A percentile compares a stretch with the other conserved stretches of the same genome.
phyloP scores from a whole-genome alignment of 2,329 filamentous ascomycete genomes.

The Colletotrichum sp. region DNA sequence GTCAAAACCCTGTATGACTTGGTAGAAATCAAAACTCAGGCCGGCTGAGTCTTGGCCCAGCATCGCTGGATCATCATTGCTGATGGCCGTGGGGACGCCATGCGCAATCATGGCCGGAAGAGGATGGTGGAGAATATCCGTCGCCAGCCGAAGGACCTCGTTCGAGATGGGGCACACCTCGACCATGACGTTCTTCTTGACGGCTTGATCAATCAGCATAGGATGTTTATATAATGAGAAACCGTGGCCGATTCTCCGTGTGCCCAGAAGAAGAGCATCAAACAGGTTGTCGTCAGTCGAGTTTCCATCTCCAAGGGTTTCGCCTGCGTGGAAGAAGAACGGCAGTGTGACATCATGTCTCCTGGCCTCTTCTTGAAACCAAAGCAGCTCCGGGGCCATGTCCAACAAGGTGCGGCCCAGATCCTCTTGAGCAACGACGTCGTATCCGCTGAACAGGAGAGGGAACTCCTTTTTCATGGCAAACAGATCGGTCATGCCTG shows the following conservation, averaged over 20 bases:
- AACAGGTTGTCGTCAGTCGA: slow-evolving; percentile 82
- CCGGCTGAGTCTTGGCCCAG: slow-evolving; percentile 48
- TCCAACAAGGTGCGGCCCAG: slow-evolving; percentile 64
- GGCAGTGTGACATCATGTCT: slow-evolving; percentile 82
- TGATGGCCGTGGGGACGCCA: slow-evolving; percentile 82
- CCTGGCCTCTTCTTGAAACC: slow-evolving; percentile 87
- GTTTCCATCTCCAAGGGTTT: slow-evolving; percentile 78
- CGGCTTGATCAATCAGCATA: slow-evolving; percentile 77
- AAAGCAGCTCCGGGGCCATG: slow-evolving; percentile 64
- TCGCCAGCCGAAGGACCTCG: slow-evolving; percentile 63
- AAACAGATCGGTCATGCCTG: background rate
- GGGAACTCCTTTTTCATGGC: background rate
- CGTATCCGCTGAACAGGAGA: slow-evolving; percentile 45
- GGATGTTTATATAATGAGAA: slow-evolving; percentile 93
- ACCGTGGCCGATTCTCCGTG: slow-evolving; percentile 86
- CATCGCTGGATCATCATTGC: slow-evolving; percentile 91
- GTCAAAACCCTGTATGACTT: slow-evolving; percentile 57
- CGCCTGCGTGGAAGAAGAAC: slow-evolving; percentile 95
- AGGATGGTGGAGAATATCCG: background rate
- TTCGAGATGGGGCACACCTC: slow-evolving; percentile 86
- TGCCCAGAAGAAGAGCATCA: slow-evolving; percentile 86
- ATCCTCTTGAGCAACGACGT: slow-evolving; percentile 90
- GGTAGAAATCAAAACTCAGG: slow-evolving; percentile 60
- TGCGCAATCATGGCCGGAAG: slow-evolving; percentile 68
- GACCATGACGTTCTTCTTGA: slow-evolving; percentile 85